Evolutionary conservation across 2,329 filamentous ascomycete genomes (phyloP).

Genomic region (Dactylellina leptospora): DNA sequence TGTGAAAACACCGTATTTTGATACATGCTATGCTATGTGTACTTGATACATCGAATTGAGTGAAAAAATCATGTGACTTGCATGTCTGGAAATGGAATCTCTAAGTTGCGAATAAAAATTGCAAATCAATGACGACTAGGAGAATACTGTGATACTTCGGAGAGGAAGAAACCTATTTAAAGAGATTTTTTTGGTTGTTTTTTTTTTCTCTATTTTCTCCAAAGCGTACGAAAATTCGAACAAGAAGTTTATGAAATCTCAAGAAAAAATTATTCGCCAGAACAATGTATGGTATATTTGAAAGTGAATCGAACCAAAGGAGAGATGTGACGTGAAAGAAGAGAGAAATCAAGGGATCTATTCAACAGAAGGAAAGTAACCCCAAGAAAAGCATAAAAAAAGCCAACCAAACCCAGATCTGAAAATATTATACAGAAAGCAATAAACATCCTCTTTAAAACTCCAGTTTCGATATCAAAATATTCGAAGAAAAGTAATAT

Average conservation of each 20-base stretch:
- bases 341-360: background rate
- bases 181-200: too few relatives aligned
- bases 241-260: background rate
- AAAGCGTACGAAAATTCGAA: background rate
- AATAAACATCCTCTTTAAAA: constrained; percentile 16
- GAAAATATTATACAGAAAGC: background rate
- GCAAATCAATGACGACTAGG: too few relatives aligned
- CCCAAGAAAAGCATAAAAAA: background rate
- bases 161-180: too few relatives aligned
- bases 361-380: background rate
- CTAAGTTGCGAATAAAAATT: too few relatives aligned
- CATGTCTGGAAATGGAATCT: too few relatives aligned
- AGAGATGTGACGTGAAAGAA: background rate
- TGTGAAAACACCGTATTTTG: too few relatives aligned
- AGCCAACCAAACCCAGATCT: background rate
- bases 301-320: background rate
- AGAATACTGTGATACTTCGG: too few relatives aligned
- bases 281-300: constrained; percentile 29
- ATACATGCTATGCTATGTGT: too few relatives aligned
- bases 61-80: too few relatives aligned
- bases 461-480: constrained; percentile 14
- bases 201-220: too few relatives aligned
- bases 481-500: constrained; percentile 1
- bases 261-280: constrained; percentile 21
- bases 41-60: too few relatives aligned